Evolutionary conservation across 345 rosid genomes (phyloP), one percentile per base, ranked within the genome.

Genomic region (Pugionium cornutum): DNA sequence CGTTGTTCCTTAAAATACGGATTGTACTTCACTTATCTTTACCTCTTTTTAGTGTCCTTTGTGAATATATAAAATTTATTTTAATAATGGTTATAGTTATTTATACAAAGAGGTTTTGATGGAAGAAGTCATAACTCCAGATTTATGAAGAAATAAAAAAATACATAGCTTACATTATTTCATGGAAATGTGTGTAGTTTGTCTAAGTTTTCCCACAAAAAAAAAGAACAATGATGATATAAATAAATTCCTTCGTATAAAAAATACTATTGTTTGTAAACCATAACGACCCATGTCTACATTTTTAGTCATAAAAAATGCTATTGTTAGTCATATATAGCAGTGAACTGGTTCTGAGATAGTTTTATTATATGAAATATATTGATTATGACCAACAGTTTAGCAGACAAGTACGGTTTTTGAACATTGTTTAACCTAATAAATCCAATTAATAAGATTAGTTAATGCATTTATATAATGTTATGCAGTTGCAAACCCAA

Each of bases 231-330:
- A 40, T 29, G 37, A 10, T 37, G 27, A 3, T 35, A 18, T 32
- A 28, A 40, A 47, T 5, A 66, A 58, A 9, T 7, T 60, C 29
- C 30, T 26, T 58, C 54, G 3, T 37, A 32, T 47, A 62, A 35
- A 34, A 10, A 60, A 37, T 30, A 30, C 2, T 28, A 45, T 53
- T 62, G 47, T 46, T 25, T 40, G 6, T 25, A 53, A 62, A 57
- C 76, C 72, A 73, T 45, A 44, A 43, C 67, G 62, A 60, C 43
- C 39, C 76, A 73, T 73, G 71, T 58, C 72, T 66, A 53, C 62
- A 44, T 39, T 2, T 9, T 35, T 50, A 30, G 42, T 18, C 35
- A 58, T 47, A 62, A 35, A 34, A 10, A 60, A 37, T 30, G 18
- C 2, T 28, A 45, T 53, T 62, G 47, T 46, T 25, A 32, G 6